Evolutionary conservation across 179 eudicot species (phyloP).

Genomic region (Spinacia oleracea): DNA sequence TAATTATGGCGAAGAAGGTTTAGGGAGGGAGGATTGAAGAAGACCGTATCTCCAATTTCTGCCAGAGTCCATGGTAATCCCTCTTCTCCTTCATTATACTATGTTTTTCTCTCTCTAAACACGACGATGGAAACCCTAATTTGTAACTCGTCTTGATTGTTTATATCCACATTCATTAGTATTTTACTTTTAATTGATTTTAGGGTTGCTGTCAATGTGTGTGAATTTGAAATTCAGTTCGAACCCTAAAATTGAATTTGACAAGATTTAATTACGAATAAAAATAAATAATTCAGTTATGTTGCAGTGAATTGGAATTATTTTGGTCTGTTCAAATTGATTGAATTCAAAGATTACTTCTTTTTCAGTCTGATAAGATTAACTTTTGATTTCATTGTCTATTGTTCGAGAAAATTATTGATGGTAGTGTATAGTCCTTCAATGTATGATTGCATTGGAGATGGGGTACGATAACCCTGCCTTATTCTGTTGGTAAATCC

Average conservation of each 20-base stretch:
- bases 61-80: neutral
- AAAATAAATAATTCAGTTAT: no score
- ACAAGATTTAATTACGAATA: no score
- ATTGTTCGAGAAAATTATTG: no score
- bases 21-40: neutral
- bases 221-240: neutral
- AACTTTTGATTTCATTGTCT: neutral
- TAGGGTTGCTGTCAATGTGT: neutral
- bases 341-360: neutral
- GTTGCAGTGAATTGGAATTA: no score
- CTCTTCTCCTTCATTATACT: no score
- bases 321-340: neutral
- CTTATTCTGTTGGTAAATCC: neutral
- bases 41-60: neutral
- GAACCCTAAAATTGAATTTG: no score
- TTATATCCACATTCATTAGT: neutral
- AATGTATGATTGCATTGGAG: neutral
- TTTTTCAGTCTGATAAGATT: no score
- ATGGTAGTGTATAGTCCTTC: no score
- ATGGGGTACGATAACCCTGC: neutral
- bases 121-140: neutral
- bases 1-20: neutral
- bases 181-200: no score
- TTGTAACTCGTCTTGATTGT: no score
- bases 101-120: neutral